phyloP scores from a whole-genome alignment of 106 monocot species.

The Vanilla planifolia region DNA sequence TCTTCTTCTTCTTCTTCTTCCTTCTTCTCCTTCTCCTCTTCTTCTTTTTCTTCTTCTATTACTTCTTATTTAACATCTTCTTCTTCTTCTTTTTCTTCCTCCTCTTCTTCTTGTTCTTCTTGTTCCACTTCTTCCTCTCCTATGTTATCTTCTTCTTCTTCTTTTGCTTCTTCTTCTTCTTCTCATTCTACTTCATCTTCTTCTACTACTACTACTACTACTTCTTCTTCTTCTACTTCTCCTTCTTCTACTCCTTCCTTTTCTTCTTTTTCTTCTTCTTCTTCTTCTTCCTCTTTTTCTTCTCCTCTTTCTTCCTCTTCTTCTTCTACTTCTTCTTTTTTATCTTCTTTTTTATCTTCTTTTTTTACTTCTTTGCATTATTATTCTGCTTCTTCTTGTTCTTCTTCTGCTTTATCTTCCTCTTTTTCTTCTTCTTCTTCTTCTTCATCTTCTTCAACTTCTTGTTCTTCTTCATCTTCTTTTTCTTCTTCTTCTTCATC shows the following conservation, averaged over 20 bases:
- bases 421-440: not conserved
- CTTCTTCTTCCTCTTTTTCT: not conserved
- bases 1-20: not conserved
- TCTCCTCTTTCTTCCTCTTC: not conserved
- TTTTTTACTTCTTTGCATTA: too few relatives aligned
- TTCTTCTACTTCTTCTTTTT: not conserved
- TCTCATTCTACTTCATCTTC: too few relatives aligned
- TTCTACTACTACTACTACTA: not conserved
- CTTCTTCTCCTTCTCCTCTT: not conserved
- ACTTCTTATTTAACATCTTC: not conserved
- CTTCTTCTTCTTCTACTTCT: not conserved
- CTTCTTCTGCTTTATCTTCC: too few relatives aligned
- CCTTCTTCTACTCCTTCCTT: too few relatives aligned
- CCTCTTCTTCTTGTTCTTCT: not conserved
- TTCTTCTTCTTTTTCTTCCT: not conserved
- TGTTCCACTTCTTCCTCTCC: not conserved
- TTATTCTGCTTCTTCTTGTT: too few relatives aligned
- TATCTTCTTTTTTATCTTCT: not conserved
- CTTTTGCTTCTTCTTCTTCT: too few relatives aligned
- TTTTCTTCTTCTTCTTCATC: too few relatives aligned
- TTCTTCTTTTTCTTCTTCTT: not conserved
- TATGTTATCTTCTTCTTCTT: too few relatives aligned
- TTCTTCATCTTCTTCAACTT: too few relatives aligned
- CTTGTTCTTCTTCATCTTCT: too few relatives aligned
- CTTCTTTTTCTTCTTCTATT: too few relatives aligned